phyloP scores from a whole-genome alignment of 257 asterid species.

The Oldenlandia corymbosa region DNA sequence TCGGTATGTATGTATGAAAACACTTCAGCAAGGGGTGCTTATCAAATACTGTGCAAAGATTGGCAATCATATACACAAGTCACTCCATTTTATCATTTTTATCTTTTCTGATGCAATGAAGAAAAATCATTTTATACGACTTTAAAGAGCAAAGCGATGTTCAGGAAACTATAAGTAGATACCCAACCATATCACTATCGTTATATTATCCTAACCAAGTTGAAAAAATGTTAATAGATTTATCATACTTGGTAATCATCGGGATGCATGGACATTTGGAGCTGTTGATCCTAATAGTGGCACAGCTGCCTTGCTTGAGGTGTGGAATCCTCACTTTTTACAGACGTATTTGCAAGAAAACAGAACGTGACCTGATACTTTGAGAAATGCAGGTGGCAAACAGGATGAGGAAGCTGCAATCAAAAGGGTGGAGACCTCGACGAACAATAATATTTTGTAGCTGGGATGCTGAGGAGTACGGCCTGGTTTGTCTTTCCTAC shows the following conservation, averaged over 20 bases:
- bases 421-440: constrained; percentile 55
- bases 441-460: constrained; percentile 73
- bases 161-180: background rate
- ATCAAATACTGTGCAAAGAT: constrained; percentile 1
- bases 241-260: constrained; percentile 85
- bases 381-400: constrained; percentile 50
- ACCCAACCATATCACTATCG: background rate
- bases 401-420: constrained; percentile 47
- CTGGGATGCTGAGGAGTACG: constrained; percentile 94
- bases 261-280: constrained; percentile 97
- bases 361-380: constrained; percentile 11
- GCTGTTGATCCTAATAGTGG: constrained; percentile 92
- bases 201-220: constrained; percentile 13
- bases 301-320: constrained; percentile 85
- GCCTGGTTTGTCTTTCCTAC: constrained; percentile 52
- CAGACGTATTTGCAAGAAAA: background rate
- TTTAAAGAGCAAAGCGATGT: background rate
- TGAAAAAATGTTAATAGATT: constrained; percentile 32
- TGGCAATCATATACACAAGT: background rate
- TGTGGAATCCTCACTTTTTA: constrained; percentile 6
- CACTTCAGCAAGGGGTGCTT: background rate
- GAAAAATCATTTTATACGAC: background rate
- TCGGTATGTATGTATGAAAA: constrained; percentile 31
- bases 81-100: background rate
- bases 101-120: background rate